These are phyloP conservation scores for Aphanomyces stellatus DNA, from an alignment of 352 stramenopile genomes.

Conservation along the genomic window DNA sequence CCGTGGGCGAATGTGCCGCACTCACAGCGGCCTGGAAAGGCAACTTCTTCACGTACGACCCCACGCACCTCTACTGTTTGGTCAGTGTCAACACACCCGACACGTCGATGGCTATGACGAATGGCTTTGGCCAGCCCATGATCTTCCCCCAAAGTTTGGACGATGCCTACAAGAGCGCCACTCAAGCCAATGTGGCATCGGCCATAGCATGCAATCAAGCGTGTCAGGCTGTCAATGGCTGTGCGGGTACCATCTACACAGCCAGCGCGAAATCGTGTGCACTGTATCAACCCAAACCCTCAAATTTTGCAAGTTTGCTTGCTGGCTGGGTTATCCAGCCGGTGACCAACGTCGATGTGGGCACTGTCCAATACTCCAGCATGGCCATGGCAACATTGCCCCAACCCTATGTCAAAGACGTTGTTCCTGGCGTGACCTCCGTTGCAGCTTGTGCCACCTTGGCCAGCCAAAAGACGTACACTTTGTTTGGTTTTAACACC, in stretches of 20 bases:
- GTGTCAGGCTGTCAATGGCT: background rate
- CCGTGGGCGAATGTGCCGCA: background rate
- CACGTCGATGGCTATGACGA: background rate
- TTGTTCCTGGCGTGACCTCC: background rate
- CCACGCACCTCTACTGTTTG: background rate
- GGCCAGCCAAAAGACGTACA: background rate
- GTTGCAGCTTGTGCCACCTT: background rate
- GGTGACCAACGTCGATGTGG: background rate
- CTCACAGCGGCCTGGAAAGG: background rate
- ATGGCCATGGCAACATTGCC: background rate
- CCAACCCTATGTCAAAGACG: background rate
- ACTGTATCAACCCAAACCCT: background rate
- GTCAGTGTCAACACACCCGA: background rate
- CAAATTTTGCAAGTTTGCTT: background rate
- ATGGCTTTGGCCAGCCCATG: background rate
- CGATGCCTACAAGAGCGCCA: background rate
- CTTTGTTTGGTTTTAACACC: background rate
- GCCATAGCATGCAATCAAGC: background rate
- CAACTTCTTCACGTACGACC: constrained; percentile 15
- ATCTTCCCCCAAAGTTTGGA: background rate
- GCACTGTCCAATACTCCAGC: background rate
- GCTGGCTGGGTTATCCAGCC: constrained; percentile 10
- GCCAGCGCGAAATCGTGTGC: background rate
- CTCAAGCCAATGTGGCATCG: background rate
- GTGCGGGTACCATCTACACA: background rate